Evolutionary conservation across 805 yeast genomes (phyloP).

Genomic region (Candida lessepsii): DNA sequence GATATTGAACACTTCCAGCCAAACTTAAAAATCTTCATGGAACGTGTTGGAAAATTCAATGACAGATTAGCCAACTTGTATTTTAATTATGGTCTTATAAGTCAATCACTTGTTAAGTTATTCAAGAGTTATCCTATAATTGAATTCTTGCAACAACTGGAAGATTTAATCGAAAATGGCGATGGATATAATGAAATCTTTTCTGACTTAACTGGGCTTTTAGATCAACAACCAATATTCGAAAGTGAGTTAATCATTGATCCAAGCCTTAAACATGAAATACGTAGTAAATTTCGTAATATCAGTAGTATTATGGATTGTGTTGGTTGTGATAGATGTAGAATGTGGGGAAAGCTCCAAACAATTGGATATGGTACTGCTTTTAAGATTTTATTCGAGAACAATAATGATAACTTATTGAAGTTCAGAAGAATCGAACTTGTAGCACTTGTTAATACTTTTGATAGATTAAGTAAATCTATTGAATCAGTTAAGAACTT

Average conservation of each 20-base stretch:
- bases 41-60: slow-evolving; percentile 84
- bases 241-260: slow-evolving; percentile 46
- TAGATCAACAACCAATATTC: slow-evolving; percentile 41
- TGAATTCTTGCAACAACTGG: slow-evolving; percentile 29
- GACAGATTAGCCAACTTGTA: slow-evolving; percentile 88
- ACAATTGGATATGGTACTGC: slow-evolving; percentile 98
- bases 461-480: slow-evolving; percentile 87
- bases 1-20: slow-evolving; percentile 72
- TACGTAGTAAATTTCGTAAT: slow-evolving; percentile 80
- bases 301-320: slow-evolving; percentile 95
- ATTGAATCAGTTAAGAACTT: slow-evolving; percentile 73
- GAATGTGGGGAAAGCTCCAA: slow-evolving; percentile 97
- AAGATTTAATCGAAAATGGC: slow-evolving; percentile 47
- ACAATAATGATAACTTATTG: slow-evolving; percentile 51
- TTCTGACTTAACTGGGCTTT: slow-evolving; percentile 19
- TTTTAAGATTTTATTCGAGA: slow-evolving; percentile 82
- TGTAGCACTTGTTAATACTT: slow-evolving; percentile 87
- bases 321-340: slow-evolving; percentile 96
- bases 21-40: slow-evolving; percentile 76
- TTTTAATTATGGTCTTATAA: slow-evolving; percentile 85
- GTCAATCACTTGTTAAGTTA: slow-evolving; percentile 73
- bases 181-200: slow-evolving; percentile 29
- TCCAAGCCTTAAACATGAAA: slow-evolving; percentile 73
- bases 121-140: slow-evolving; percentile 24
- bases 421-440: slow-evolving; percentile 75